Conservation (phyloP, 306 rosid species). For the Glycine latifolia region DNA sequence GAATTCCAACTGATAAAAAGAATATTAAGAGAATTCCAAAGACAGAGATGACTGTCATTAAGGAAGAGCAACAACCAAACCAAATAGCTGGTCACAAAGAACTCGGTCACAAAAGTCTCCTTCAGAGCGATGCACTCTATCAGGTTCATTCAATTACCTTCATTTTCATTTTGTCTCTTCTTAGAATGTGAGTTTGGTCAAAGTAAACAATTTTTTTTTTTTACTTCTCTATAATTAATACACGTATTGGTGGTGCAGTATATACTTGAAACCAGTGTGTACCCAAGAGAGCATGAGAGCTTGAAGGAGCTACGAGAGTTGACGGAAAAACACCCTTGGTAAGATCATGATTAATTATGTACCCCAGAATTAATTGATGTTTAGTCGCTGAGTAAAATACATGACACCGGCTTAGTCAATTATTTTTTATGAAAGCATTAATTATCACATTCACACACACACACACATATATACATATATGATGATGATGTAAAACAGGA, state of each 20-base stretch:
- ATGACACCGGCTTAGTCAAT: too few species aligned
- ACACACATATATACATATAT: neutral
- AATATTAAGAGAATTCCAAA: neutral
- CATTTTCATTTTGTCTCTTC: neutral
- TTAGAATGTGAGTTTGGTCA: too few species aligned
- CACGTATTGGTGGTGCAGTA: conserved; percentile 52
- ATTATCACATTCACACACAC: too few species aligned
- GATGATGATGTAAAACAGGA: conserved; percentile 56
- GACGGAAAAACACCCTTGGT: conserved; percentile 88
- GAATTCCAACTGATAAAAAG: too few species aligned
- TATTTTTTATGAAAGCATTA: too few species aligned
- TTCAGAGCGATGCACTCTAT: conserved; percentile 91
- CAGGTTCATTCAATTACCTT: conserved; percentile 53
- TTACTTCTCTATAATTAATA: neutral
- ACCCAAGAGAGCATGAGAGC: conserved; percentile 83
- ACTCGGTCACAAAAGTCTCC: conserved; percentile 86
- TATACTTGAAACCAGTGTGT: conserved; percentile 82
- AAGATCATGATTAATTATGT: neutral
- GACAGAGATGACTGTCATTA: neutral
- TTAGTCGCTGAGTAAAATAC: too few species aligned
- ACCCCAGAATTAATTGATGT: too few species aligned
- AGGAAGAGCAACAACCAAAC: conserved; percentile 13
- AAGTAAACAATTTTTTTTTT: neutral
- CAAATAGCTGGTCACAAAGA: conserved; percentile 56
- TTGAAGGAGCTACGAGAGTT: conserved; percentile 90